Evolutionary conservation across 768 basidiomycete genomes (phyloP), one percentile per base, ranked within the genome.

Genomic region (Amanita rimosa): DNA sequence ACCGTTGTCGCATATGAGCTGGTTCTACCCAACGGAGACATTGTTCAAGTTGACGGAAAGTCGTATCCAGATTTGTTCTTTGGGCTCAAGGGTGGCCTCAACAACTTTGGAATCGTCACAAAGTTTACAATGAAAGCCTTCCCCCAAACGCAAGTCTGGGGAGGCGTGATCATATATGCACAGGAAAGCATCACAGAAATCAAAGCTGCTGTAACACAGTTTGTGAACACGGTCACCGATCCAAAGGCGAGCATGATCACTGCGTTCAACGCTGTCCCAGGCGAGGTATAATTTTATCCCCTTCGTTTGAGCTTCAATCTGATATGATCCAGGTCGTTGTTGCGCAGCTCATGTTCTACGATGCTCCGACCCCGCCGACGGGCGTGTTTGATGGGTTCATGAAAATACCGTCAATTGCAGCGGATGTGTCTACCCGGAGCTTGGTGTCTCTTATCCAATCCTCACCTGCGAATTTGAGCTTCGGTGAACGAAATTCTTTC

Each of bases 311-410:
- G 19, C 14, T 33, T 13, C 33, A n/a, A 11, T 4, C 17, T 29
- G 26, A 17, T 34, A 9, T 13, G 0, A 2, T 19, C 19, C 21
- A 43, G 22, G 14, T 43, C 10, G 4, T 49, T 10, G 57, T 68
- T 5, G 58, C 57, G 2, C 56, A 63, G 6, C 46, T 76, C 3
- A 45, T 83, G 19, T 84, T 83, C 60, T 83, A 84, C 54, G 75
- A 83, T 54, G 74, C 54, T 0, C 79, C 80, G 11, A 65, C 58
- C 0, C 69, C 69, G 0, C 77, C 76, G 0, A 49, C 53, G 0
- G 76, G 73, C 1, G 68, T 76, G 22, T 79, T 78, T 52, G 75
- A 79, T 50, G 67, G 66, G 7, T 75, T 76, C 60, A 53, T 78
- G 19, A 62, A 64, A 1, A 73, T 79, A 31, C 71, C 72, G 2